phyloP scores from a whole-genome alignment of 129 eudicot species.

The Ambrosia trifida region DNA sequence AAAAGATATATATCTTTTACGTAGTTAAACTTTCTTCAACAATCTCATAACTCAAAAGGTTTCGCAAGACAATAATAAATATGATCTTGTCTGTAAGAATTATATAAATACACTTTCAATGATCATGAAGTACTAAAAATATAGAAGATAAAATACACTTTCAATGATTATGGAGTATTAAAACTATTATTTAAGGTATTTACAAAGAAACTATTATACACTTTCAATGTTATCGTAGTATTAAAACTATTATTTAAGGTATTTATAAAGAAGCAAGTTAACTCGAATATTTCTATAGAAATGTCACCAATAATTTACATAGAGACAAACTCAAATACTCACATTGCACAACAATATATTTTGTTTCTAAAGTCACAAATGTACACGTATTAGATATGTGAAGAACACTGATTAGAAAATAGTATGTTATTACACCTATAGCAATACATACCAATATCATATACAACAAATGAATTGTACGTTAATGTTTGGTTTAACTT shows the following conservation, averaged over 20 bases:
- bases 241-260: too few species aligned
- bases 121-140: too few species aligned
- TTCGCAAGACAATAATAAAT: too few species aligned
- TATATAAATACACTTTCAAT: too few species aligned
- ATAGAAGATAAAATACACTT: too few species aligned
- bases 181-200: too few species aligned
- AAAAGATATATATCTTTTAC: too few species aligned
- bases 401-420: constrained; percentile 20
- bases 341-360: constrained; percentile 9
- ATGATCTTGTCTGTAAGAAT: too few species aligned
- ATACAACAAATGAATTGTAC: constrained; percentile 2
- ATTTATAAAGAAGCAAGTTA: not conserved
- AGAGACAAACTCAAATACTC: constrained; percentile 27
- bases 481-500: not conserved
- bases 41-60: too few species aligned
- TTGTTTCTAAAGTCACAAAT: constrained; percentile 1
- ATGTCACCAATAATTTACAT: constrained; percentile 3
- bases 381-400: not conserved
- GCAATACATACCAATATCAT: constrained; percentile 14
- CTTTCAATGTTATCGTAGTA: too few species aligned
- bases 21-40: too few species aligned
- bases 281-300: constrained; percentile 5
- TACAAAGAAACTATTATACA: not conserved
- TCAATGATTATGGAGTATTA: too few species aligned
- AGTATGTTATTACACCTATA: constrained; percentile 5